Evolutionary conservation across 257 asterid species (phyloP), one percentile per base, ranked within the genome.

Genomic region (Echium plantagineum): DNA sequence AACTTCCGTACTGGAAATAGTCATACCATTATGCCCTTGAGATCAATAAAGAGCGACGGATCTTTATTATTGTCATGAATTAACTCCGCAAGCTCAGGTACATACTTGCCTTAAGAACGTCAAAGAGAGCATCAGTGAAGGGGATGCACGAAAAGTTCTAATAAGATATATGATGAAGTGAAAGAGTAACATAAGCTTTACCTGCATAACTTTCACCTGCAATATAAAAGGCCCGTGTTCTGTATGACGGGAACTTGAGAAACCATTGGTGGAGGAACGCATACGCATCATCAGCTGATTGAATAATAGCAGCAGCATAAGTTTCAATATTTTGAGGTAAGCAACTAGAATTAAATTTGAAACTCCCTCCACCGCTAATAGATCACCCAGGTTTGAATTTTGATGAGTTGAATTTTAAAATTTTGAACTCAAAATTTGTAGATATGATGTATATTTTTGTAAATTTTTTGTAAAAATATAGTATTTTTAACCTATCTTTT

Each of bases 141-240:
- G 22, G 12, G 15, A 52, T 16, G 7, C 24, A 53, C 2, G 57
- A 13, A 18, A 53, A 53, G n/a, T 51, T 65, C 65, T 19, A 54
- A 35, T 9, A 46, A 10, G 15, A 47, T 8, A 64, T 55, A 54
- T 30, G 46, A 13, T 35, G 9, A 12, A 20, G 15, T 31, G 15
- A 9, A 52, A 6, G 9, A 21, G 18, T 15, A 9, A 22, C 12
- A 48, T 24, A n/a, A 21, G 13, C 21, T 2, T 17, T 69, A 85
- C 95, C 97, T 71, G 97, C 97, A 32, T 87, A 87, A 73, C 97
- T 90, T 77, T 90, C 97, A 57, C 97, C 96, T 0, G 95, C 95
- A 19, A 90, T 80, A 66, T 77, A 90, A 72, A 90, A 85, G 15
- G 55, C 58, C 15, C 78, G 71, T 7, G 62, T 76, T 53, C 80